Percentiles rank a stretch among this genome's conserved stretches.
These are phyloP conservation scores for Dacryopinax primogenitus DNA, from an alignment of 768 basidiomycete species.

Conservation along the genomic window DNA sequence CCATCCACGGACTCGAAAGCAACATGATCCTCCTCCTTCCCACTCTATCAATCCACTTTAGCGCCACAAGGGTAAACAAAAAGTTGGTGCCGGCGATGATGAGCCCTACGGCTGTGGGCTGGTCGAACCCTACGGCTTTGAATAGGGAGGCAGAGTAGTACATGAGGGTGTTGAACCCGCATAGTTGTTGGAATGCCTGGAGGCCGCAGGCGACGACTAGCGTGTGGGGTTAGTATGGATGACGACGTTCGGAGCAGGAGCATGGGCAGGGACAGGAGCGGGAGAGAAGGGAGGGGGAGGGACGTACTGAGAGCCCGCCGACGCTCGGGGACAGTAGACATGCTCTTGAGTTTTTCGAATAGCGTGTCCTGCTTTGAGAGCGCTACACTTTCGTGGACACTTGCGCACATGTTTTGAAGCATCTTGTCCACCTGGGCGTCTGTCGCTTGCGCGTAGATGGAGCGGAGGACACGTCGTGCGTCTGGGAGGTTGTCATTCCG, in stretches of 20 bases:
- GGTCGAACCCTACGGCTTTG: slow-evolving; percentile 65
- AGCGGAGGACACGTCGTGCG: slow-evolving; percentile 45
- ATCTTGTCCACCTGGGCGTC: slow-evolving; percentile 46
- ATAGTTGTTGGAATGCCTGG: slow-evolving; percentile 73
- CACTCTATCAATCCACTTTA: slow-evolving; percentile 59
- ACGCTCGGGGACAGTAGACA: slow-evolving; percentile 45
- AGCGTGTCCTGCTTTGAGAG: slow-evolving; percentile 53
- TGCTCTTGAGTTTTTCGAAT: slow-evolving; percentile 40
- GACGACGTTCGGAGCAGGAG: background rate
- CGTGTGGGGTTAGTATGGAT: background rate
- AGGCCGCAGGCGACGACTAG: slow-evolving; percentile 67
- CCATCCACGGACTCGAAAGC: slow-evolving; percentile 59
- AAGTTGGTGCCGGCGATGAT: slow-evolving; percentile 71
- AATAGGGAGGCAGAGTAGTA: slow-evolving; percentile 63
- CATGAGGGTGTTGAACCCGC: slow-evolving; percentile 67
- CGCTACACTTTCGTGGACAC: slow-evolving; percentile 49
- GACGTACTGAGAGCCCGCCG: slow-evolving; percentile 54
- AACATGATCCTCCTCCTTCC: slow-evolving; percentile 61
- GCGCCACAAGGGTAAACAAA: slow-evolving; percentile 59
- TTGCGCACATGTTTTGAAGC: slow-evolving; percentile 44
- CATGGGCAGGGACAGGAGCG: background rate
- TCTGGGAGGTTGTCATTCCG: slow-evolving; percentile 37
- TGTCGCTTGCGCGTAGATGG: slow-evolving; percentile 56
- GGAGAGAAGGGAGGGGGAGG: background rate
- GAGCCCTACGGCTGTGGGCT: slow-evolving; percentile 68